Conservation (phyloP, 2,329 filamentous ascomycete genomes). For the Penicillium sclerotigenum region DNA sequence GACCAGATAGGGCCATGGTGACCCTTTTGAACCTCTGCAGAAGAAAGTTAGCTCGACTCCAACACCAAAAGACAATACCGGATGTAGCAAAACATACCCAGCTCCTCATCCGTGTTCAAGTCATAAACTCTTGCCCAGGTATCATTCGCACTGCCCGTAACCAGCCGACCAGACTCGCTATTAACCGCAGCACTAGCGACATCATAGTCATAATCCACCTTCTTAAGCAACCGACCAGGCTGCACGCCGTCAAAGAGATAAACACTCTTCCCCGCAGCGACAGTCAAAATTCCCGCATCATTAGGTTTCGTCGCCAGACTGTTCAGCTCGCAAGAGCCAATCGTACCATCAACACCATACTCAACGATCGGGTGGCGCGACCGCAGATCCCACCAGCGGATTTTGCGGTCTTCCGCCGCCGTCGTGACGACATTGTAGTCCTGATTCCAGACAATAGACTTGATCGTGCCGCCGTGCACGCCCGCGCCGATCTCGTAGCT, state of each 20-base stretch:
- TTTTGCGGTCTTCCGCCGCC: slow-evolving; percentile 81
- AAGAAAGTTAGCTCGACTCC: slow-evolving; percentile 6
- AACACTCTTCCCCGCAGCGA: slow-evolving; percentile 89
- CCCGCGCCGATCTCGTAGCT: slow-evolving; percentile 85
- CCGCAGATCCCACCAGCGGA: slow-evolving; percentile 92
- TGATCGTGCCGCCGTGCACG: slow-evolving; percentile 83
- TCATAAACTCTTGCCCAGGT: slow-evolving; percentile 97
- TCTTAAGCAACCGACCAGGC: slow-evolving; percentile 71
- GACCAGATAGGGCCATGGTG: slow-evolving; percentile 98
- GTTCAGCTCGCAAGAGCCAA: slow-evolving; percentile 89
- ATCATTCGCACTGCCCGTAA: slow-evolving; percentile 86
- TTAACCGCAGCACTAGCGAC: slow-evolving; percentile 90
- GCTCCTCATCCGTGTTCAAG: slow-evolving; percentile 76
- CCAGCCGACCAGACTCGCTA: slow-evolving; percentile 72
- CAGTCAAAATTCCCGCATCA: slow-evolving; percentile 71
- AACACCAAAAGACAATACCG: background rate
- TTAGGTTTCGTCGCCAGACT: slow-evolving; percentile 59
- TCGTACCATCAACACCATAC: slow-evolving; percentile 74
- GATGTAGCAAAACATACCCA: slow-evolving; percentile 51
- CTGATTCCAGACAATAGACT: slow-evolving; percentile 90
- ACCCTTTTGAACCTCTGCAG: slow-evolving; percentile 82
- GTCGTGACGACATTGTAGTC: slow-evolving; percentile 88
- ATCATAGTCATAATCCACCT: slow-evolving; percentile 74
- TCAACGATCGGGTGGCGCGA: slow-evolving; percentile 71
- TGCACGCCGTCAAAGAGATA: slow-evolving; percentile 82